These are phyloP conservation scores for Gaertneriomyces sp. DNA, from an alignment of 192 early-diverging fungal genomes.

Conservation along the genomic window DNA sequence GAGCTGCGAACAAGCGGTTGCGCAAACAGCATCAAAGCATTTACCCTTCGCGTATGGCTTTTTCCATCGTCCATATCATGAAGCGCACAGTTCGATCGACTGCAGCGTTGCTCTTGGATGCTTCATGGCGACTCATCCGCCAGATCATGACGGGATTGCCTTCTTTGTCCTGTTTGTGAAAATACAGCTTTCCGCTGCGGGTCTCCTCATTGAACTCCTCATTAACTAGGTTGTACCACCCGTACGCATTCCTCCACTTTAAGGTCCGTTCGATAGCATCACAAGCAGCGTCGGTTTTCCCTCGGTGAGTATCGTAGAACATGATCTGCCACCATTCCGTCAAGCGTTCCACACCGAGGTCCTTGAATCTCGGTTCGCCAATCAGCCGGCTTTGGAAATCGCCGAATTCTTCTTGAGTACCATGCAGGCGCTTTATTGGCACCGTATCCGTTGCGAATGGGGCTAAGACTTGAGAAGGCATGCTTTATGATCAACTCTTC, in stretches of 20 bases:
- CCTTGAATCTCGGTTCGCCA: no score
- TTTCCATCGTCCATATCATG: slow-evolving; percentile 9
- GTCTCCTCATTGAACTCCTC: slow-evolving; percentile 7
- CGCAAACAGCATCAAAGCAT: background rate
- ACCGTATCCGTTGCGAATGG: no score
- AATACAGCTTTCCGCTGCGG: slow-evolving; percentile 3
- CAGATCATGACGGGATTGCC: slow-evolving; percentile 11
- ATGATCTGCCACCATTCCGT: slow-evolving; percentile 9
- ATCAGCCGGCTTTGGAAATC: no score
- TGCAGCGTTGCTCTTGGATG: background rate
- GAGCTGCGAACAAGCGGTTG: background rate
- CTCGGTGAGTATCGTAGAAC: background rate
- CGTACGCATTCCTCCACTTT: slow-evolving; percentile 7
- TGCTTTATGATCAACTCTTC: no score
- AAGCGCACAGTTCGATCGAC: slow-evolving; percentile 10
- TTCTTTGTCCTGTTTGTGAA: background rate
- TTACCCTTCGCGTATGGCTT: slow-evolving; percentile 10
- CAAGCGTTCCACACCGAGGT: background rate
- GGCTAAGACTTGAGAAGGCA: no score
- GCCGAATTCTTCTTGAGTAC: no score
- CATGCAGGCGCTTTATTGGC: no score
- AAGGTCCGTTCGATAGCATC: slow-evolving; percentile 1
- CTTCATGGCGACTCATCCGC: background rate
- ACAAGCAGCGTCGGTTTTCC: background rate
- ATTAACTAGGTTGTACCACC: slow-evolving; percentile 6